Conservation (phyloP, 208 protist genomes). For the Trypanosoma lewisi region DNA sequence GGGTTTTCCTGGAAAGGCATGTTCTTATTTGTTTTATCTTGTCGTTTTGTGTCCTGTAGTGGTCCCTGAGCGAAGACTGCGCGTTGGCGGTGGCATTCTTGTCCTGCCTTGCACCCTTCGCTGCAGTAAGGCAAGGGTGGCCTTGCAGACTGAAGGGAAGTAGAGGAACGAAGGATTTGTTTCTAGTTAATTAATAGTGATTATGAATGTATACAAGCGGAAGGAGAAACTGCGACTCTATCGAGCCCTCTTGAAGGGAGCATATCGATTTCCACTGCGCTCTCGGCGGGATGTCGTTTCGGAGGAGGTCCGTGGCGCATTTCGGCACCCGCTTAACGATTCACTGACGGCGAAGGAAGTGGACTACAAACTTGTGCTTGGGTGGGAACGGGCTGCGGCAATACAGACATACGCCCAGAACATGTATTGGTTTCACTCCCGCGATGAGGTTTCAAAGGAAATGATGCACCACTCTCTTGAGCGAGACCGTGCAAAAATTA, state of each 20-base stretch:
- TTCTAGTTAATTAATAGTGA: too few relatives aligned
- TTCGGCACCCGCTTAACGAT: conserved; percentile 63
- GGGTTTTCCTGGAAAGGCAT: too few relatives aligned
- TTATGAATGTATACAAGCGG: conserved; percentile 45
- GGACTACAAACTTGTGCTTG: conserved; percentile 80
- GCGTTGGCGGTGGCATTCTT: too few relatives aligned
- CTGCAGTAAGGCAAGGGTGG: too few relatives aligned
- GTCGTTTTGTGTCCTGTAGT: too few relatives aligned
- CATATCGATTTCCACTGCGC: conserved; percentile 65
- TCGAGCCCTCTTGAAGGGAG: conserved; percentile 68
- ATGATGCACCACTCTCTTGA: conserved; percentile 81
- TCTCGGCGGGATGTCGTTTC: conserved; percentile 80
- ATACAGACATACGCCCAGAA: conserved; percentile 83
- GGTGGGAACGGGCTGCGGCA: conserved; percentile 69
- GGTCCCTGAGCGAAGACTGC: too few relatives aligned
- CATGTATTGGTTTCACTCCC: conserved; percentile 91
- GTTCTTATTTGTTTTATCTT: too few relatives aligned
- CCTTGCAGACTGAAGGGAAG: too few relatives aligned
- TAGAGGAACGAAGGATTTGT: too few relatives aligned
- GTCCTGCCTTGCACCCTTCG: too few relatives aligned
- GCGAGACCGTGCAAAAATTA: conserved; percentile 50
- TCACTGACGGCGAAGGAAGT: conserved; percentile 53
- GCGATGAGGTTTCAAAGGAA: conserved; percentile 83
- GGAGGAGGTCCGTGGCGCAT: conserved; percentile 73
- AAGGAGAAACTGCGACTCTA: conserved; percentile 75